Conservation (phyloP, 805 yeast species). For the Torulaspora franciscae region DNA sequence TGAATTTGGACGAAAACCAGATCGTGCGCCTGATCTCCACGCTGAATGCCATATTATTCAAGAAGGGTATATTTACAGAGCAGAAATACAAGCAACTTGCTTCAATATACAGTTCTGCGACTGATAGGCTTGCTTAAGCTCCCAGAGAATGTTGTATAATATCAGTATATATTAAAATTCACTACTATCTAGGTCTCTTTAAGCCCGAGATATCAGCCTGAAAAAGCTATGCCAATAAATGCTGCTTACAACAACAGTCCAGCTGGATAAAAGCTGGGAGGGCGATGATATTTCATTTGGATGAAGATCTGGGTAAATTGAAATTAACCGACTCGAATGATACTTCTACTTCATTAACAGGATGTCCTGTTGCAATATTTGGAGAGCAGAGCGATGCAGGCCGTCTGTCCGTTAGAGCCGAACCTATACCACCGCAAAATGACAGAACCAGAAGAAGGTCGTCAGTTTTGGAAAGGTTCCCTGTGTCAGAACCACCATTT, state of each 20-base stretch:
- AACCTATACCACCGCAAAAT: constrained; percentile 7
- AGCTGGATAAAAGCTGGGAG: background rate
- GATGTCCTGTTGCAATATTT: constrained; percentile 5
- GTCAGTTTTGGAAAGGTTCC: constrained; percentile 29
- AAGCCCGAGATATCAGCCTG: background rate
- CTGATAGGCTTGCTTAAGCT: constrained; percentile 12
- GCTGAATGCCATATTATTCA: constrained; percentile 39
- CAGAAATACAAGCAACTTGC: constrained; percentile 35
- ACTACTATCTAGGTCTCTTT: background rate
- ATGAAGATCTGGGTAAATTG: constrained; percentile 23
- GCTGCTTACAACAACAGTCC: background rate
- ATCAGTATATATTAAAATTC: background rate
- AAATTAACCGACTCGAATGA: constrained; percentile 3
- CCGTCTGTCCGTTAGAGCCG: constrained; percentile 3
- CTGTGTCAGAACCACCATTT: constrained; percentile 28
- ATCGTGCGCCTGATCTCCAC: constrained; percentile 57
- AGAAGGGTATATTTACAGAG: constrained; percentile 40
- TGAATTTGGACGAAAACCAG: constrained; percentile 62
- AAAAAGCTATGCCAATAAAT: background rate
- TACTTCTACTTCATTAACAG: background rate
- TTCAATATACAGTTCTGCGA: constrained; percentile 26
- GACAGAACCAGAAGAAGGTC: constrained; percentile 29
- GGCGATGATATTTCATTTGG: constrained; percentile 25
- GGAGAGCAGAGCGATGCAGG: constrained; percentile 4
- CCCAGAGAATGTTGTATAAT: constrained; percentile 1